These are phyloP conservation scores for Pascua guehoae DNA, from an alignment of 1,284 basidiomycete species.

Conservation along the genomic window DNA sequence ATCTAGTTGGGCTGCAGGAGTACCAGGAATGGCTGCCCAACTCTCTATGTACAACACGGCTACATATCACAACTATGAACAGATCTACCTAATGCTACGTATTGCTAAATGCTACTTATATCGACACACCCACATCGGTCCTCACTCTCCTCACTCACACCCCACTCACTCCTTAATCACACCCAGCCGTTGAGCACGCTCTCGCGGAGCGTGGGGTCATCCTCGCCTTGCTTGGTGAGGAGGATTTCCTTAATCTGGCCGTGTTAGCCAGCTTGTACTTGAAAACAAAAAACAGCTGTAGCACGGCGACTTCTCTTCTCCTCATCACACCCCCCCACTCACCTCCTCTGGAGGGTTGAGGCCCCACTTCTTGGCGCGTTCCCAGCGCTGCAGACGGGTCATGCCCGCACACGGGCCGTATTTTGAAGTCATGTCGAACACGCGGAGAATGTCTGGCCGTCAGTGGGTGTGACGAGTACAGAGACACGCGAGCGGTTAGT, in stretches of 20 bases:
- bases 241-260: slow-evolving; percentile 70
- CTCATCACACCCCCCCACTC: slow-evolving; percentile 25
- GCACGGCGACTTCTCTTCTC: background rate
- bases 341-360: slow-evolving; percentile 80
- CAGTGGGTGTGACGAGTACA: slow-evolving; percentile 57
- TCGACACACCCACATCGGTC: no score
- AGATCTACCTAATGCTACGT: no score
- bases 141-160: no score
- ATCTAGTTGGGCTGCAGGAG: no score
- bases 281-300: background rate
- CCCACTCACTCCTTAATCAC: slow-evolving; percentile 15
- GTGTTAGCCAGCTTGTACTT: background rate
- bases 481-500: background rate
- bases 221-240: slow-evolving; percentile 56
- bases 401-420: slow-evolving; percentile 85
- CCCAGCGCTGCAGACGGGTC: slow-evolving; percentile 79
- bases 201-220: slow-evolving; percentile 53
- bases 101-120: no score
- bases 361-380: slow-evolving; percentile 74
- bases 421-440: slow-evolving; percentile 76
- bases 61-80: no score
- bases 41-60: no score
- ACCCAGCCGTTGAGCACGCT: slow-evolving; percentile 53
- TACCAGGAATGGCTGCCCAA: no score
- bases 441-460: slow-evolving; percentile 66